phyloP scores from a whole-genome alignment of 164 flowering plant species.

The Sextonia rubra region DNA sequence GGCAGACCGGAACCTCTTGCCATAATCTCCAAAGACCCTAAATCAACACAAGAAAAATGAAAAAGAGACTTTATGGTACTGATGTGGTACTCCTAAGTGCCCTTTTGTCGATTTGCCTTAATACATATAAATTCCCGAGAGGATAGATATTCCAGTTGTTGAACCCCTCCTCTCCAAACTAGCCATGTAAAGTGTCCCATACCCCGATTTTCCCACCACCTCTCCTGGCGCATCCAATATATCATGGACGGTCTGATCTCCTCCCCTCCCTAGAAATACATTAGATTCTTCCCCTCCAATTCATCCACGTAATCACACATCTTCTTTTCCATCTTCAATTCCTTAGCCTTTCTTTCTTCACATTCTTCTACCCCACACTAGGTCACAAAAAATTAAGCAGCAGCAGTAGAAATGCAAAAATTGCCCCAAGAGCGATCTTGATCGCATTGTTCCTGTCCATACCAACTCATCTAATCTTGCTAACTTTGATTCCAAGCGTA shows the following conservation, averaged over 20 bases:
- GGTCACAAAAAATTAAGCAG: not conserved
- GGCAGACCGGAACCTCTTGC: too few relatives aligned
- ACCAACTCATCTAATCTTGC: too few relatives aligned
- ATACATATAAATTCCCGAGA: conserved; percentile 74
- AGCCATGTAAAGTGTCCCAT: conserved; percentile 88
- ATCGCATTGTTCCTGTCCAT: not conserved
- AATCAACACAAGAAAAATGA: too few relatives aligned
- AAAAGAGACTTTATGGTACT: too few relatives aligned
- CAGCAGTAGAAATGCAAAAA: not conserved
- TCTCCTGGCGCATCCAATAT: conserved; percentile 93
- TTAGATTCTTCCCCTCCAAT: conserved; percentile 39
- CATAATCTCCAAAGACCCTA: too few relatives aligned
- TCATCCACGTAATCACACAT: conserved; percentile 17
- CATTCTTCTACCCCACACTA: conserved; percentile 13
- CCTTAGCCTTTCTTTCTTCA: conserved; percentile 9
- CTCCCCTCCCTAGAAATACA: conserved; percentile 67
- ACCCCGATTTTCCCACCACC: conserved; percentile 84
- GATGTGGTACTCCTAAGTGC: too few relatives aligned
- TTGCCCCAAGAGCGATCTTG: not conserved
- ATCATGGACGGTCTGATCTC: conserved; percentile 55
- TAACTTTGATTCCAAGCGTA: too few relatives aligned
- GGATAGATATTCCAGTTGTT: conserved; percentile 87
- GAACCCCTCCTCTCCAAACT: conserved; percentile 35
- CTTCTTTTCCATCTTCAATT: conserved; percentile 18
- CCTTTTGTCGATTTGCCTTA: too few relatives aligned